Percentiles rank a stretch among this genome's conserved stretches.
These are phyloP conservation scores for Carex myosuroides DNA, from an alignment of 176 grass and related monocot species.

Conservation along the genomic window DNA sequence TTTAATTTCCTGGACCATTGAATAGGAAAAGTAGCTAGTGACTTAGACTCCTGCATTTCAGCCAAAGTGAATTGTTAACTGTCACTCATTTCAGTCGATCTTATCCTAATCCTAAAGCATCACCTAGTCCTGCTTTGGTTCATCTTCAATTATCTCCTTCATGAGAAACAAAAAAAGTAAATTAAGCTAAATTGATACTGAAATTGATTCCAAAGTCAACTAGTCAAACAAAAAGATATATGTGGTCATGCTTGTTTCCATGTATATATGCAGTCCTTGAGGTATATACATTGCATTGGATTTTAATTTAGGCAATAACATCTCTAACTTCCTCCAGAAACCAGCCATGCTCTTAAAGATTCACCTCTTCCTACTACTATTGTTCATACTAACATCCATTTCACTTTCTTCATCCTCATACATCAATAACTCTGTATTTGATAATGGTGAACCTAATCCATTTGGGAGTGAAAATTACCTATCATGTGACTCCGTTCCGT, in stretches of 20 bases:
- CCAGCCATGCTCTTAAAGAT: background rate
- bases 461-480: background rate
- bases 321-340: background rate
- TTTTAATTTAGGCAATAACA: background rate
- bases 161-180: too few relatives aligned
- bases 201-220: background rate
- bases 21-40: too few relatives aligned
- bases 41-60: too few relatives aligned
- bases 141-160: too few relatives aligned
- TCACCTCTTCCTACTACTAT: background rate
- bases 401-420: background rate
- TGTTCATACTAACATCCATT: background rate
- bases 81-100: too few relatives aligned
- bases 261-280: background rate
- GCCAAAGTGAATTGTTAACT: too few relatives aligned
- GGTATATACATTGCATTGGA: background rate
- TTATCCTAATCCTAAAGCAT: too few relatives aligned
- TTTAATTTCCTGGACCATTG: background rate
- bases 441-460: too few relatives aligned
- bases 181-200: background rate
- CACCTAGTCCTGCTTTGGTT: too few relatives aligned
- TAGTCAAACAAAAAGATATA: background rate
- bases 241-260: background rate
- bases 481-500: background rate
- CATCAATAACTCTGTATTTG: background rate